Conservation (phyloP, 2,329 filamentous ascomycete species). For the Gyromitra esculenta region DNA sequence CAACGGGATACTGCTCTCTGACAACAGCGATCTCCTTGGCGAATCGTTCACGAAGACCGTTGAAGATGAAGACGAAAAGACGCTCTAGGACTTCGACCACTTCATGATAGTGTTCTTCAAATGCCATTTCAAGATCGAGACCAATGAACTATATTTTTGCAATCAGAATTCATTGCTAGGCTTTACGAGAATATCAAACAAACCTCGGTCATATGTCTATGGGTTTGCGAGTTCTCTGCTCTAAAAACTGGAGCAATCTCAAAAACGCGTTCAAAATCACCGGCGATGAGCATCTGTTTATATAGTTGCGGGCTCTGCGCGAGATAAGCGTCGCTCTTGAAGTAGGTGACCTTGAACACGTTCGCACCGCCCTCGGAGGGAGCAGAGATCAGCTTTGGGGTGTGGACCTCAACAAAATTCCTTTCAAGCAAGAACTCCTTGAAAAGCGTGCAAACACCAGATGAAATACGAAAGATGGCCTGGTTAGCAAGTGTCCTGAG, state of each 20-base stretch:
- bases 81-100: conserved; percentile 77
- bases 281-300: conserved; percentile 86
- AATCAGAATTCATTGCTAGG: conserved; percentile 32
- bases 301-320: conserved; percentile 86
- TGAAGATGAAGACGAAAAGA: conserved; percentile 81
- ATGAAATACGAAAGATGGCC: conserved; percentile 79
- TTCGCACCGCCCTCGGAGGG: conserved; percentile 92
- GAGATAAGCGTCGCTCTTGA: conserved; percentile 81
- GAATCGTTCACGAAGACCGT: conserved; percentile 74
- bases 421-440: conserved; percentile 78
- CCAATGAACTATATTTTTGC: conserved; percentile 72
- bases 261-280: conserved; percentile 79
- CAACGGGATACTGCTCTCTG: conserved; percentile 77
- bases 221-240: conserved; percentile 86
- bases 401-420: conserved; percentile 84
- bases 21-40: conserved; percentile 77
- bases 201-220: conserved; percentile 82
- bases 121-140: conserved; percentile 90
- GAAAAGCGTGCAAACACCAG: conserved; percentile 75
- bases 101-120: conserved; percentile 79
- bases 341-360: conserved; percentile 91
- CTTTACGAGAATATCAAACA: conserved; percentile 41
- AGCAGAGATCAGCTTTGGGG: conserved; percentile 86
- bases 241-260: conserved; percentile 83
- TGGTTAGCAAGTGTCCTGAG: conserved; percentile 91